These are phyloP conservation scores for Globisporangium sylvaticum DNA, from an alignment of 352 stramenopile genomes.

Conservation along the genomic window DNA sequence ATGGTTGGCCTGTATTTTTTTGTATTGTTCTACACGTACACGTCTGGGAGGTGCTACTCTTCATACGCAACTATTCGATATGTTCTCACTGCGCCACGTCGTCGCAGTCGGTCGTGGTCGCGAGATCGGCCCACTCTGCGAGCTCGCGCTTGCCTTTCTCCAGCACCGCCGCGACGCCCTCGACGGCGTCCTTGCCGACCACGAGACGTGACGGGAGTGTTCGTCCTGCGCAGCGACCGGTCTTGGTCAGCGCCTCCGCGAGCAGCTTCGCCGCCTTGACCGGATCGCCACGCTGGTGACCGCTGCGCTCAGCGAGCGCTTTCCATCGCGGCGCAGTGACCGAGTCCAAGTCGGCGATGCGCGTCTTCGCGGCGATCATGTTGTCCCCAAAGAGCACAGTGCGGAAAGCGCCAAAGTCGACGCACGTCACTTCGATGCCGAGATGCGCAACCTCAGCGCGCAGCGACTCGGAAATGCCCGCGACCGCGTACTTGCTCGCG, in stretches of 20 bases:
- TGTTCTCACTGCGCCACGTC: conserved; percentile 7
- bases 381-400: conserved; percentile 29
- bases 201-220: conserved; percentile 19
- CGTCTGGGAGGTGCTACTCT: background rate
- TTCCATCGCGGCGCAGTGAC: conserved; percentile 9
- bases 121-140: conserved; percentile 15
- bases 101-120: conserved; percentile 17
- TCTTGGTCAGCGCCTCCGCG: conserved; percentile 27
- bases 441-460: conserved; percentile 22
- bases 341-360: conserved; percentile 16
- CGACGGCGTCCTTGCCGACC: conserved; percentile 17
- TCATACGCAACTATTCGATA: background rate
- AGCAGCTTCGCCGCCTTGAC: conserved; percentile 20
- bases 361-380: conserved; percentile 13
- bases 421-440: conserved; percentile 36
- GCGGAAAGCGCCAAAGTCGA: conserved; percentile 44
- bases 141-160: conserved; percentile 17
- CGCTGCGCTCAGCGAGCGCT: conserved; percentile 10
- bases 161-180: conserved; percentile 13
- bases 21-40: background rate
- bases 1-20: background rate
- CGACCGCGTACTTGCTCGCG: conserved; percentile 27
- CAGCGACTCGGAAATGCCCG: conserved; percentile 23
- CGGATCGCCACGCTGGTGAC: conserved; percentile 17
- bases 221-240: conserved; percentile 16